A percentile compares a stretch with the other conserved stretches of the same genome.
phyloP scores from a whole-genome alignment of 495 filamentous ascomycete genomes.

The Aspergillus egyptiacus region DNA sequence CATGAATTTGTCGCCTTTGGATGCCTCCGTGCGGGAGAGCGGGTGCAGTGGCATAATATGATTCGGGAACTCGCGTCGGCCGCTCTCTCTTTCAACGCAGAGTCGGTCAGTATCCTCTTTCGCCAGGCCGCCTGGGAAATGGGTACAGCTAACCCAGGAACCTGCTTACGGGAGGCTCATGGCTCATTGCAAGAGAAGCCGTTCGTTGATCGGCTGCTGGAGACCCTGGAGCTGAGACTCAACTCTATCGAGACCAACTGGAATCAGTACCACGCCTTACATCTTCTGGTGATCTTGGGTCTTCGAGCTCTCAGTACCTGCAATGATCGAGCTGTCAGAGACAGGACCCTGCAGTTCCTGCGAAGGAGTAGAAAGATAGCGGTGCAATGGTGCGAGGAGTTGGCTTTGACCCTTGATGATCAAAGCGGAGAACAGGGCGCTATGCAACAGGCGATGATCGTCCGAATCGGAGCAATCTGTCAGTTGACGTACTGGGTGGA shows the following conservation, averaged over 20 bases:
- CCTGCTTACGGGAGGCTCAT: conserved; percentile 15
- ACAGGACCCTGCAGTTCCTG: conserved; percentile 2
- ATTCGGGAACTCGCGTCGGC: conserved; percentile 21
- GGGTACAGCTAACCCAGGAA: conserved; percentile 22
- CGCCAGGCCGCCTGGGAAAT: conserved; percentile 44
- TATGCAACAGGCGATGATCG: conserved; percentile 23
- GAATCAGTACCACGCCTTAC: conserved; percentile 32
- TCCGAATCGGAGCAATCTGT: conserved; percentile 25
- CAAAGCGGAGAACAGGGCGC: not conserved
- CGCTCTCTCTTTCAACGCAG: conserved; percentile 36
- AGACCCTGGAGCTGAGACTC: conserved; percentile 20
- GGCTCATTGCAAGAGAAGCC: conserved; percentile 15
- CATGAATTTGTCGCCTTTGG: conserved; percentile 47
- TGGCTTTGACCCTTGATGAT: not conserved
- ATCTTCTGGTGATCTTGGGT: conserved; percentile 29
- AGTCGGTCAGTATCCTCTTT: conserved; percentile 33
- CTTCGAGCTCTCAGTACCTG: conserved; percentile 34
- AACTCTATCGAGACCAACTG: conserved; percentile 38
- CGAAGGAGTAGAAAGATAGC: conserved; percentile 3
- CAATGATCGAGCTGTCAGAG: too few relatives aligned
- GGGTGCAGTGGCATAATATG: conserved; percentile 48
- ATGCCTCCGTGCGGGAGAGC: conserved; percentile 37
- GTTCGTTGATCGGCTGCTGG: conserved; percentile 14
- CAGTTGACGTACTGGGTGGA: conserved; percentile 29
- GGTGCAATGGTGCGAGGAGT: conserved; percentile 11